Conservation (phyloP, 2,329 filamentous ascomycete genomes). For the Drechslera avenae region DNA sequence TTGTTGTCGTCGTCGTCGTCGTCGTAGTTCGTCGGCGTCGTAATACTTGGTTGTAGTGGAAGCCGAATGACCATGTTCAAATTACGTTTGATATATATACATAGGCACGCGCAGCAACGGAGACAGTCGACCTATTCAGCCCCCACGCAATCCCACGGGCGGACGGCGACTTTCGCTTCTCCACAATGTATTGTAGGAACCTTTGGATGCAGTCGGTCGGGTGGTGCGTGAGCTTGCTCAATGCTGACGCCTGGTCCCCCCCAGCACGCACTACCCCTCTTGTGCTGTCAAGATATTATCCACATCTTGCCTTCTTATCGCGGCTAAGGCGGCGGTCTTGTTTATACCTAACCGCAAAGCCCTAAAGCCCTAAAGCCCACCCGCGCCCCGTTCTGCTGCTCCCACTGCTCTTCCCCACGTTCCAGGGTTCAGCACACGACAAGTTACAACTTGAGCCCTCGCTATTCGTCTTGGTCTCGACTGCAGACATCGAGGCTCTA, state of each 20-base stretch:
- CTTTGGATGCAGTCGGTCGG: too few relatives aligned
- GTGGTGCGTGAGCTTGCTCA: too few relatives aligned
- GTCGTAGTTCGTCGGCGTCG: too few relatives aligned
- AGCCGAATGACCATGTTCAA: too few relatives aligned
- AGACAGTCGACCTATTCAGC: neutral
- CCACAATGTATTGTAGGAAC: constrained; percentile 11
- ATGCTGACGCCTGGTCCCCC: constrained; percentile 4
- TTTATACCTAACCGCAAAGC: constrained; percentile 16
- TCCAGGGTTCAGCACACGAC: constrained; percentile 22
- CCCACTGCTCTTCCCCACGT: constrained; percentile 25
- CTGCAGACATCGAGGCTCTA: constrained; percentile 3
- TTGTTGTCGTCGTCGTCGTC: too few relatives aligned
- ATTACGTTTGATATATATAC: neutral
- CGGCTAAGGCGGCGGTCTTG: constrained; percentile 37
- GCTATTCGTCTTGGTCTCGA: constrained; percentile 8
- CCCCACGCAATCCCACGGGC: constrained; percentile 22
- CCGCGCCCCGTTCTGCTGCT: constrained; percentile 19
- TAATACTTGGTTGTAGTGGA: too few relatives aligned
- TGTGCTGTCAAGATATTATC: constrained; percentile 14
- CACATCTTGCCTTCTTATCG: constrained; percentile 28
- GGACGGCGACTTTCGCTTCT: constrained; percentile 15
- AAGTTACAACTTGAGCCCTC: neutral
- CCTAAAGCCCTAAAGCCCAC: constrained; percentile 13
- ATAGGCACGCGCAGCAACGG: too few relatives aligned
- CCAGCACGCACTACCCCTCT: constrained; percentile 18